Conservation (phyloP, 2,329 filamentous ascomycete genomes). For the Colletotrichum limetticola region DNA sequence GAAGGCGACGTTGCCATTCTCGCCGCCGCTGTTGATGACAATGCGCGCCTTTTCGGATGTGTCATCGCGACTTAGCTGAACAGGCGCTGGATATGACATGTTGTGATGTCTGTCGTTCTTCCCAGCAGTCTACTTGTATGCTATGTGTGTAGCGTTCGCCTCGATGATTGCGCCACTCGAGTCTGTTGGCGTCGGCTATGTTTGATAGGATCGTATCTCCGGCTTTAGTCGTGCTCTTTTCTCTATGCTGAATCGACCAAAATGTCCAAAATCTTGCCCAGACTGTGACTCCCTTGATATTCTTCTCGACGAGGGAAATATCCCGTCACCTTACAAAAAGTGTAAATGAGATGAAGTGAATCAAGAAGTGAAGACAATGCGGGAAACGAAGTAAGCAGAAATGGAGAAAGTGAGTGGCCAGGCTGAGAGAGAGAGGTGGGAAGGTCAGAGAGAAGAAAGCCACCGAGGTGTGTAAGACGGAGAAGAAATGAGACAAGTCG, state of each 20-base stretch:
- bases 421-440: background rate
- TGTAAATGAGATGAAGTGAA: background rate
- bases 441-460: background rate
- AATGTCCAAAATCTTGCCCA: background rate
- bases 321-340: too few relatives aligned
- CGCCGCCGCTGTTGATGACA: background rate
- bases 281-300: background rate
- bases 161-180: background rate
- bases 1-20: background rate
- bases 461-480: background rate
- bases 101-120: background rate
- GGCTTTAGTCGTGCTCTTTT: background rate
- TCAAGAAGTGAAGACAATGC: background rate
- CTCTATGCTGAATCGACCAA: background rate
- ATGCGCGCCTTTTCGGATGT: background rate
- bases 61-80: background rate
- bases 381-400: background rate
- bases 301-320: background rate
- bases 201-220: background rate
- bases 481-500: background rate
- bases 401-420: background rate
- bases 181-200: background rate
- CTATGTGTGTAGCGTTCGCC: background rate
- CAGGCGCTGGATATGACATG: background rate
- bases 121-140: background rate